Evolutionary conservation across 805 yeast genomes (phyloP).

Genomic region (Dipodascus albidus): DNA sequence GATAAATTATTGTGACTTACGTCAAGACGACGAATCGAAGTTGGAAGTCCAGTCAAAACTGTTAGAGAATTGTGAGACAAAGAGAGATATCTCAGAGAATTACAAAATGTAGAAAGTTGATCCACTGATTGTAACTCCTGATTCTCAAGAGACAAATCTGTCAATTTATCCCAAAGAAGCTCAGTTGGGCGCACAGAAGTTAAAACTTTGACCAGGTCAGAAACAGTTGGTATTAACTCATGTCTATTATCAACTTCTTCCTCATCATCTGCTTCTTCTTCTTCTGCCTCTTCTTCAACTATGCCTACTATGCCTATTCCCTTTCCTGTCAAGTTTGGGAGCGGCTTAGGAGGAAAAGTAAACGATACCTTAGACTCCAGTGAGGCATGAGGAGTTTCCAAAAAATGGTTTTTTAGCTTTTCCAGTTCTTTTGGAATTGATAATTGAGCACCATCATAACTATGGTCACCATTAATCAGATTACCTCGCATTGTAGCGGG

Average conservation of each 20-base stretch:
- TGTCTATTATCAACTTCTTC: neutral
- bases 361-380: neutral
- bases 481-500: neutral
- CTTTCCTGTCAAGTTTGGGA: neutral
- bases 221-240: neutral
- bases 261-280: neutral
- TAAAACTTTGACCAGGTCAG: conserved; percentile 9
- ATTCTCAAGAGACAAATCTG: neutral
- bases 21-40: conserved; percentile 26
- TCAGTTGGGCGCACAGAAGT: conserved; percentile 2
- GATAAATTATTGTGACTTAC: conserved; percentile 28
- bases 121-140: conserved; percentile 30
- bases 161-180: neutral
- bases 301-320: neutral
- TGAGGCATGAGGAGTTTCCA: neutral
- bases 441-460: neutral
- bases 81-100: conserved; percentile 29
- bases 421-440: neutral
- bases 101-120: conserved; percentile 32
- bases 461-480: neutral
- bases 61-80: conserved; percentile 31
- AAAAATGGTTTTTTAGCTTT: neutral
- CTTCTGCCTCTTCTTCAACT: neutral
- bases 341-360: neutral
- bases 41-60: conserved; percentile 37